Percentiles rank a stretch among this genome's conserved stretches.
These are phyloP conservation scores for Microstegium vimineum DNA, from an alignment of 176 grass and related monocot species.

Conservation along the genomic window DNA sequence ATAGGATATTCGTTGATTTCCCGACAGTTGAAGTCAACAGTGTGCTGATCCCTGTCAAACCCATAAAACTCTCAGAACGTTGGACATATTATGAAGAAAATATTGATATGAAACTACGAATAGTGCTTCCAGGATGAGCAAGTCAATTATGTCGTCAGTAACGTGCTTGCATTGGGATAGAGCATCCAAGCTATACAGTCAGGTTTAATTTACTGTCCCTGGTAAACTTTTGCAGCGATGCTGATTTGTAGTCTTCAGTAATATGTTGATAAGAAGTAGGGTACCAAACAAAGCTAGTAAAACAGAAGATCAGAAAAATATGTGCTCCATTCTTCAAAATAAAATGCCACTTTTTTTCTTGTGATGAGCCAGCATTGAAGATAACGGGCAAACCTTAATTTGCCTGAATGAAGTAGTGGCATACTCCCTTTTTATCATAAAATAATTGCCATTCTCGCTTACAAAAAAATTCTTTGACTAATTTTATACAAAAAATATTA, in stretches of 20 bases:
- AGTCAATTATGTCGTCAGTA: not conserved
- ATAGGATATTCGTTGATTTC: constrained; percentile 61
- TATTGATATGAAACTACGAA: not conserved
- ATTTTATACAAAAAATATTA: no score
- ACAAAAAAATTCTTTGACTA: no score
- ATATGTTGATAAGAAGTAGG: not conserved
- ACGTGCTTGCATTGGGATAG: no score
- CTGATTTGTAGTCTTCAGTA: not conserved
- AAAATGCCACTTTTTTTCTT: no score
- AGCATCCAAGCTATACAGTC: not conserved
- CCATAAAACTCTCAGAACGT: not conserved
- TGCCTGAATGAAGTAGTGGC: not conserved
- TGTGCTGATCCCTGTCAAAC: constrained; percentile 11
- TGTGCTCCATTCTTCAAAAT: no score
- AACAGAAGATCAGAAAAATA: not conserved
- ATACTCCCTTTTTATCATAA: no score
- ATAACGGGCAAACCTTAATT: not conserved
- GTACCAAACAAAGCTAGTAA: not conserved
- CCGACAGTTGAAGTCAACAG: constrained; percentile 35
- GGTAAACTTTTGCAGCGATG: not conserved
- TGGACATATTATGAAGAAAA: no score
- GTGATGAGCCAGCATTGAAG: not conserved
- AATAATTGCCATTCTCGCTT: no score
- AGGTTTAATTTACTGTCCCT: no score
- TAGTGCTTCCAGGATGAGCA: not conserved